phyloP scores from a whole-genome alignment of 139 green algal species.

The Picochlorum sp. region DNA sequence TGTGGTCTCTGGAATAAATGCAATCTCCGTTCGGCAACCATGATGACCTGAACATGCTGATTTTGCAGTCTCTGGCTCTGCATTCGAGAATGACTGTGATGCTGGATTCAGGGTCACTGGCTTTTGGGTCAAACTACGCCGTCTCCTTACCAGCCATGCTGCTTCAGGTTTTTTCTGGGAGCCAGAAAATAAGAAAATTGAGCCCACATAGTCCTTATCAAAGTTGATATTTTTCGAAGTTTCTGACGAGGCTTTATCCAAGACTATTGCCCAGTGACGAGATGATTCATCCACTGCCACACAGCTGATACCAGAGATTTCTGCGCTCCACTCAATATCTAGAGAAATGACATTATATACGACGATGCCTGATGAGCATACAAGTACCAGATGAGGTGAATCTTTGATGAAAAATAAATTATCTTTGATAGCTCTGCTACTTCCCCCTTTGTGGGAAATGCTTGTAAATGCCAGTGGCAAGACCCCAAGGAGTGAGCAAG shows the following conservation, averaged over 20 bases:
- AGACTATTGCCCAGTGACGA: slow-evolving; percentile 1
- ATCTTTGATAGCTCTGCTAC: too few relatives aligned
- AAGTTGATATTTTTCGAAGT: too few relatives aligned
- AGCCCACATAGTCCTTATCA: not conserved
- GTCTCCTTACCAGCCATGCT: not conserved
- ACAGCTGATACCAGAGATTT: not conserved
- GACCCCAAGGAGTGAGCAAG: slow-evolving; percentile 24
- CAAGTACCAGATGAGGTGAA: not conserved
- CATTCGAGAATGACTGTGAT: not conserved
- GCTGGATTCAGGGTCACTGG: not conserved
- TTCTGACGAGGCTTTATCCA: not conserved
- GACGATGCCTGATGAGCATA: not conserved
- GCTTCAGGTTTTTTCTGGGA: not conserved
- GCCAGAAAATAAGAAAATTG: not conserved
- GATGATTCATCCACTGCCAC: slow-evolving; percentile 4
- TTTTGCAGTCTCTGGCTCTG: not conserved
- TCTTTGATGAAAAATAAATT: not conserved
- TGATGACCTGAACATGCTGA: not conserved
- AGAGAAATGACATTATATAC: slow-evolving; percentile 14
- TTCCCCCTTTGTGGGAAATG: not conserved
- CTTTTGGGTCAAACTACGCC: not conserved
- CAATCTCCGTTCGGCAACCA: not conserved
- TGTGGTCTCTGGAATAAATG: slow-evolving; percentile 1
- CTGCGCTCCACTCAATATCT: not conserved
- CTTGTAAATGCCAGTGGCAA: slow-evolving; percentile 21